These are phyloP conservation scores for Boletus semigastroideus DNA, from an alignment of 1,284 basidiomycete genomes.

Conservation along the genomic window DNA sequence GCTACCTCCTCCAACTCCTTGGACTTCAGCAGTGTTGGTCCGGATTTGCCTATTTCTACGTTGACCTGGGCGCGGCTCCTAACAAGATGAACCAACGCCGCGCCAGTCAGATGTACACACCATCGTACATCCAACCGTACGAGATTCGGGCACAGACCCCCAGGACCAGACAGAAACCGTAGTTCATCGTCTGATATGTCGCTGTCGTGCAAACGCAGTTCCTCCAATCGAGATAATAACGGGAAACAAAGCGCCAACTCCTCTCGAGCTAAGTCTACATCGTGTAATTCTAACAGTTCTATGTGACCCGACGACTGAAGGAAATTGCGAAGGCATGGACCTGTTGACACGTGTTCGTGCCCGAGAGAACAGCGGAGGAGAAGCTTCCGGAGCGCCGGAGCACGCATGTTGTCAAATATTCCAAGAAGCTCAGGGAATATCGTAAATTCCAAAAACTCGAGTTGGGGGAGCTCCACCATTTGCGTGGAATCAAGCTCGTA, in stretches of 20 bases:
- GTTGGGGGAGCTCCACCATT: slow-evolving; percentile 36
- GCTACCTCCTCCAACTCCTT: slow-evolving; percentile 45
- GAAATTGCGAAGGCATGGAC: slow-evolving; percentile 42
- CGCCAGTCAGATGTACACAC: slow-evolving; percentile 58
- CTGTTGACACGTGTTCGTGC: slow-evolving; percentile 32
- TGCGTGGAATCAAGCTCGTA: slow-evolving; percentile 36
- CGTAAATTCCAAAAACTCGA: slow-evolving; percentile 43
- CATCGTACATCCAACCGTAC: slow-evolving; percentile 55
- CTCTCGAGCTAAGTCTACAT: slow-evolving; percentile 47
- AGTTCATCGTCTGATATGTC: slow-evolving; percentile 56
- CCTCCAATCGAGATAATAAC: slow-evolving; percentile 41
- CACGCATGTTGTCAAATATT: slow-evolving; percentile 42
- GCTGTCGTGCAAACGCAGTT: slow-evolving; percentile 58
- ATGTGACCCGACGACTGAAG: slow-evolving; percentile 45
- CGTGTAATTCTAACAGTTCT: slow-evolving; percentile 53
- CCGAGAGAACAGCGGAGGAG: slow-evolving; percentile 39
- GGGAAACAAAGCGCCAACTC: slow-evolving; percentile 45
- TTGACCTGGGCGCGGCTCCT: slow-evolving; percentile 34
- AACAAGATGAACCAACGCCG: slow-evolving; percentile 50
- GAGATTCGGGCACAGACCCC: slow-evolving; percentile 48
- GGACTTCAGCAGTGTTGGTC: neutral
- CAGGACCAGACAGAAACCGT: slow-evolving; percentile 39
- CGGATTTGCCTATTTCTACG: slow-evolving; percentile 5
- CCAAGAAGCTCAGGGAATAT: slow-evolving; percentile 45
- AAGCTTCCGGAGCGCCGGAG: slow-evolving; percentile 45